Conservation (phyloP, 306 rosid species). For the Quercus wislizeni region DNA sequence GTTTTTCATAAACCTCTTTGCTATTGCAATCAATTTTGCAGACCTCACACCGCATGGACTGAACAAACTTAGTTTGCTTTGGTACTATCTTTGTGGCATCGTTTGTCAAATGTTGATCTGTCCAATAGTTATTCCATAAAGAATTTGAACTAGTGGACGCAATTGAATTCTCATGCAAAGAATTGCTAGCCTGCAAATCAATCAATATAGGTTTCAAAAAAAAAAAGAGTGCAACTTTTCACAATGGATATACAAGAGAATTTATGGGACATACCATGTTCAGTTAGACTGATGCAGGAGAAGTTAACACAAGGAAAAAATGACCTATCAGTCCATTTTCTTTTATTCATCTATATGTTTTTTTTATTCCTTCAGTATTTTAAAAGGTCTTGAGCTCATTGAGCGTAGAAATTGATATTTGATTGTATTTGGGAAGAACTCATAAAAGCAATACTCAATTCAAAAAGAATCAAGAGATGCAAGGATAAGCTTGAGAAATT, state of each 20-base stretch:
- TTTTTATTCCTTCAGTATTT: too few species aligned
- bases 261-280: not conserved
- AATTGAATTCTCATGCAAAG: constrained; percentile 34
- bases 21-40: constrained; percentile 45
- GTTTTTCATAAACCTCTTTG: constrained; percentile 43
- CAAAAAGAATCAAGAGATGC: too few species aligned
- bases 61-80: constrained; percentile 28
- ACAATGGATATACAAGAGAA: not conserved
- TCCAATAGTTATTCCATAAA: constrained; percentile 29
- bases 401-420: too few species aligned
- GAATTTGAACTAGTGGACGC: constrained; percentile 35
- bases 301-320: not conserved
- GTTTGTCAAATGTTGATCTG: constrained; percentile 21
- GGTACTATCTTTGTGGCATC: constrained; percentile 12
- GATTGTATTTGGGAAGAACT: too few species aligned
- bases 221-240: not conserved
- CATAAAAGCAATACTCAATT: too few species aligned
- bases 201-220: constrained; percentile 13
- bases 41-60: constrained; percentile 39
- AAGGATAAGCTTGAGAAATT: too few species aligned
- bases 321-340: too few species aligned
- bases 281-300: not conserved
- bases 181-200: constrained; percentile 41
- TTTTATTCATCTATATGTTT: too few species aligned
- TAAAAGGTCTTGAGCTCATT: too few species aligned